phyloP scores from a whole-genome alignment of 176 grass and related monocot species.

The Triticum aestivum region IWGSC_CS_RefSeq_v2.1 NC_057806.1:502900413-502900912 shows the following conservation, averaged over 20 bases:
- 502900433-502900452: background rate
- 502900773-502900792: background rate
- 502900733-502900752: background rate
- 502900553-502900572: background rate
- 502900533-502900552: background rate
- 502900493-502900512: background rate
- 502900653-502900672: background rate
- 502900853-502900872: background rate
- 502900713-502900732: background rate
- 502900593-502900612: background rate
- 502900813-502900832: background rate
- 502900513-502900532: constrained; percentile 3
- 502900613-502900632: background rate
- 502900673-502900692: background rate
- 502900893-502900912: background rate
- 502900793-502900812: background rate
- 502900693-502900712: background rate
- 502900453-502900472: background rate
- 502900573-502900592: background rate
- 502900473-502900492: constrained; percentile 15
- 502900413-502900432: background rate
- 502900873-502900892: background rate
- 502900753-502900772: background rate
- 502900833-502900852: background rate
- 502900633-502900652: background rate